Evolutionary conservation across 306 rosid species (phyloP).

Genomic region (Geum urbanum): DNA sequence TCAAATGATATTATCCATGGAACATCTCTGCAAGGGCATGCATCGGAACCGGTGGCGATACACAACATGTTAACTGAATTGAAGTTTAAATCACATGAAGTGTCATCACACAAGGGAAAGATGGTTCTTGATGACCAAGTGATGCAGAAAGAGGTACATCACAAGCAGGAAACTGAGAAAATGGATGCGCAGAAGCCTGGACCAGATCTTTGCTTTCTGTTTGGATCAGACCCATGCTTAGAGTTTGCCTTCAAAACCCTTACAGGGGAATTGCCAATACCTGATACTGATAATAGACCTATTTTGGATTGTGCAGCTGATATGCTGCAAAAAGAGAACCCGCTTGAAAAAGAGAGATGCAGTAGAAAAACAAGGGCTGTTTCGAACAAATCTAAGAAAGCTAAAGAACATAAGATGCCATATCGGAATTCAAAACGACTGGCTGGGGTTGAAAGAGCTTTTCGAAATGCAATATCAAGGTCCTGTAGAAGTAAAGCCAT

Average conservation of each 20-base stretch:
- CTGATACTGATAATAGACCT: slow-evolving; percentile 31
- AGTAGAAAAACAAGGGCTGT: slow-evolving; percentile 29
- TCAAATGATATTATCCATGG: slow-evolving; percentile 21
- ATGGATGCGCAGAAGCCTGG: slow-evolving; percentile 31
- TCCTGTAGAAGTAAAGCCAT: slow-evolving; percentile 25
- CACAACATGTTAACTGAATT: slow-evolving; percentile 12
- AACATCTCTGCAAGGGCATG: slow-evolving; percentile 23
- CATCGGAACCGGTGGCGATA: slow-evolving; percentile 22
- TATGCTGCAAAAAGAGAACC: slow-evolving; percentile 29
- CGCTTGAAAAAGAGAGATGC: slow-evolving; percentile 28
- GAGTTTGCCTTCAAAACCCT: slow-evolving; percentile 56
- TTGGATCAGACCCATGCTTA: slow-evolving; percentile 43
- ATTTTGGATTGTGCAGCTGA: slow-evolving; percentile 28
- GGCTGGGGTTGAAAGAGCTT: slow-evolving; percentile 49
- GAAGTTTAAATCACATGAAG: slow-evolving; percentile 14
- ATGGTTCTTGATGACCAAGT: slow-evolving; percentile 27
- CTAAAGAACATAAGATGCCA: slow-evolving; percentile 41
- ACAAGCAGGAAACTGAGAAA: slow-evolving; percentile 37
- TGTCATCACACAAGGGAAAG: slow-evolving; percentile 27
- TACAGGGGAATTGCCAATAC: slow-evolving; percentile 61
- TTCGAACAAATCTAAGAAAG: slow-evolving; percentile 35
- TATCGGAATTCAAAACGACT: slow-evolving; percentile 48
- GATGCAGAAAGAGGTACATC: slow-evolving; percentile 33
- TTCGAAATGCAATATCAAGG: slow-evolving; percentile 35
- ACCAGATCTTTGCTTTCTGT: slow-evolving; percentile 27